Evolutionary conservation across 495 filamentous ascomycete genomes (phyloP).

Genomic region (Parathielavia appendiculata): DNA sequence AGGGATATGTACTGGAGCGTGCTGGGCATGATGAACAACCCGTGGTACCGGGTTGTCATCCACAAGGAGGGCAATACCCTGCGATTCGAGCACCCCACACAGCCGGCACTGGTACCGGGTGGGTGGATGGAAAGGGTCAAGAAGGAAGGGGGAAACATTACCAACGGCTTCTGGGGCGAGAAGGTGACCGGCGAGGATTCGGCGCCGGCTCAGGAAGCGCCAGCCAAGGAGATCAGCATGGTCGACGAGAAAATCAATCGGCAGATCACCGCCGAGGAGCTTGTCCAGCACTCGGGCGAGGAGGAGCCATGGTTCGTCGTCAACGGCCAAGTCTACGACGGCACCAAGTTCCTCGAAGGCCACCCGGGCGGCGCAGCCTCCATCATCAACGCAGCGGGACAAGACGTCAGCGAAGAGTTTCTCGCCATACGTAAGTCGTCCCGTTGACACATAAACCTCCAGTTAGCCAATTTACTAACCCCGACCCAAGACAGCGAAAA

Average conservation of each 20-base stretch:
- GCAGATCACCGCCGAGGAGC: conserved; percentile 64
- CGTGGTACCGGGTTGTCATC: conserved; percentile 84
- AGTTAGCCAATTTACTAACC: conserved; percentile 9
- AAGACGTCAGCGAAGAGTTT: conserved; percentile 90
- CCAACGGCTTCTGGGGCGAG: conserved; percentile 86
- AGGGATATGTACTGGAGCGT: conserved; percentile 97
- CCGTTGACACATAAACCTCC: neutral
- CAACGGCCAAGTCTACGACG: conserved; percentile 89
- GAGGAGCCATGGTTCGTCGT: conserved; percentile 85
- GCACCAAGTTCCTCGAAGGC: conserved; percentile 72
- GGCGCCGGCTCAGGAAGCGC: conserved; percentile 32
- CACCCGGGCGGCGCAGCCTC: conserved; percentile 89
- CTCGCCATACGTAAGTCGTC: conserved; percentile 77
- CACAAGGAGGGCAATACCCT: conserved; percentile 61
- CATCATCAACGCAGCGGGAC: conserved; percentile 76
- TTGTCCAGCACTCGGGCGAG: conserved; percentile 62
- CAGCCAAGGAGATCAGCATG: conserved; percentile 69
- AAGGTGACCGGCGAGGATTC: conserved; percentile 55
- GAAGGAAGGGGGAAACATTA: conserved; percentile 73
- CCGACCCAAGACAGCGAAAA: conserved; percentile 69
- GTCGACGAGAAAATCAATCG: conserved; percentile 61
- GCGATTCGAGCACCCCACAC: conserved; percentile 86
- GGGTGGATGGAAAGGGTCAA: conserved; percentile 98
- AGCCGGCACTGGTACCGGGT: conserved; percentile 70
- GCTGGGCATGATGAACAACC: conserved; percentile 98